Conservation (phyloP, 2,329 filamentous ascomycete genomes). For the Calonectria fujianensis region DNA sequence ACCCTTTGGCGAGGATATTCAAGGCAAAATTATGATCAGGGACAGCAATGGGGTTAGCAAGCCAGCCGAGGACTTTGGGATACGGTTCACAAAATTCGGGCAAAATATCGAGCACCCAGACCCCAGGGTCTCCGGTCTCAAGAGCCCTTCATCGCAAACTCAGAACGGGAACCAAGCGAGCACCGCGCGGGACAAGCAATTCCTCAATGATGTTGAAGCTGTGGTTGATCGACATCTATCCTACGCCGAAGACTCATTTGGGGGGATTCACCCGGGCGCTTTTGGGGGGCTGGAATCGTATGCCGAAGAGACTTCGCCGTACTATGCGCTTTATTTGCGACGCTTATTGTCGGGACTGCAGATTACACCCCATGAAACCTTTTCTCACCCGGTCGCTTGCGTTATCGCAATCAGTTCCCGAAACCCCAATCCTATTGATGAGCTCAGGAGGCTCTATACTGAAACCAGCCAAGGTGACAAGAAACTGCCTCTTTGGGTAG, state of each 20-base stretch:
- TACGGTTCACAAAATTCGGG: conserved; percentile 87
- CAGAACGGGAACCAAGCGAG: conserved; percentile 55
- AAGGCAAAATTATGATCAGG: conserved; percentile 91
- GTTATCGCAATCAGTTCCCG: conserved; percentile 96
- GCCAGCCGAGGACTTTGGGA: conserved; percentile 90
- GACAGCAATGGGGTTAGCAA: conserved; percentile 92
- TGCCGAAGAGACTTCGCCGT: conserved; percentile 78
- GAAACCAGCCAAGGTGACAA: conserved; percentile 87
- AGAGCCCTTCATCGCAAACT: conserved; percentile 61
- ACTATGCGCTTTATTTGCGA: conserved; percentile 90
- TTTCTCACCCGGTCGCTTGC: conserved; percentile 94
- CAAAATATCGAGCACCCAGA: conserved; percentile 73
- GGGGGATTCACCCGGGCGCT: conserved; percentile 59
- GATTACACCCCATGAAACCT: conserved; percentile 90
- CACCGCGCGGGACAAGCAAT: conserved; percentile 56
- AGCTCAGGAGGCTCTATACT: conserved; percentile 87
- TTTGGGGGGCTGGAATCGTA: conserved; percentile 66
- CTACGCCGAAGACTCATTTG: conserved; percentile 80
- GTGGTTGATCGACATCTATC: conserved; percentile 87
- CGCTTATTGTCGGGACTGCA: conserved; percentile 87
- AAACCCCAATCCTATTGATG: conserved; percentile 88
- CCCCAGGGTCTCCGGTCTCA: conserved; percentile 56
- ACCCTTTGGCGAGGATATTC: conserved; percentile 91
- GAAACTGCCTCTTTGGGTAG: conserved; percentile 87
- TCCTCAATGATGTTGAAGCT: conserved; percentile 82